Conservation (phyloP, 2,329 filamentous ascomycete genomes). For the Fusarium neocosmosporiellum region DNA sequence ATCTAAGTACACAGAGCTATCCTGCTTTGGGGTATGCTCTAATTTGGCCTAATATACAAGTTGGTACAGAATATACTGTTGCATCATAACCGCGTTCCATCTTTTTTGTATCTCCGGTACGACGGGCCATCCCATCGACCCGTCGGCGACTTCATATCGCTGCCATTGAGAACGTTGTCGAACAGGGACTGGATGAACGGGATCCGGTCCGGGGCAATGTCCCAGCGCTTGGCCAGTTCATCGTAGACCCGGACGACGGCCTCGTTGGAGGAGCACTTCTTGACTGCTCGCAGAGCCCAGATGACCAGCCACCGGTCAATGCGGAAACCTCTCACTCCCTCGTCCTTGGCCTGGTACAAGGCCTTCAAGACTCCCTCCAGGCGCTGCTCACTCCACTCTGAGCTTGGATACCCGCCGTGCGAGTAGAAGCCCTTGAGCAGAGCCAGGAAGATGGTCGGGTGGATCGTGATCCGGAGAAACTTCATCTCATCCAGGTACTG, state of each 20-base stretch:
- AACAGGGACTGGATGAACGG: slow-evolving; percentile 61
- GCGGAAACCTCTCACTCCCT: slow-evolving; percentile 57
- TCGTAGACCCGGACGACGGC: slow-evolving; percentile 67
- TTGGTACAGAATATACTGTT: slow-evolving; percentile 39
- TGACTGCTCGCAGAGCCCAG: slow-evolving; percentile 72
- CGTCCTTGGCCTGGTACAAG: slow-evolving; percentile 67
- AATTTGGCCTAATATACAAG: slow-evolving; percentile 34
- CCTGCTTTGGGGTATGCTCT: slow-evolving; percentile 38
- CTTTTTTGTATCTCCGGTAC: slow-evolving; percentile 41
- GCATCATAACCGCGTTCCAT: slow-evolving; percentile 46
- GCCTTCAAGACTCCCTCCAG: slow-evolving; percentile 76
- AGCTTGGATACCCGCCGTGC: slow-evolving; percentile 73
- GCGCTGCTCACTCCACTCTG: slow-evolving; percentile 78
- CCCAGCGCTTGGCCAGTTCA: slow-evolving; percentile 60
- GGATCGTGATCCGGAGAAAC: slow-evolving; percentile 71
- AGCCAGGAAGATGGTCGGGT: slow-evolving; percentile 81
- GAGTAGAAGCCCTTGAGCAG: slow-evolving; percentile 84
- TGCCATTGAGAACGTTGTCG: slow-evolving; percentile 53
- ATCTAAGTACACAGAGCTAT: slow-evolving; percentile 25
- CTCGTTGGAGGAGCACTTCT: slow-evolving; percentile 64
- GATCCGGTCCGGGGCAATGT: slow-evolving; percentile 53
- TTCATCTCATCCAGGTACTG: slow-evolving; percentile 85
- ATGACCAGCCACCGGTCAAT: slow-evolving; percentile 71
- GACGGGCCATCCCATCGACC: slow-evolving; percentile 40
- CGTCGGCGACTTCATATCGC: slow-evolving; percentile 44